Conservation (phyloP, 2,329 filamentous ascomycete species). For the Claviceps monticola region DNA sequence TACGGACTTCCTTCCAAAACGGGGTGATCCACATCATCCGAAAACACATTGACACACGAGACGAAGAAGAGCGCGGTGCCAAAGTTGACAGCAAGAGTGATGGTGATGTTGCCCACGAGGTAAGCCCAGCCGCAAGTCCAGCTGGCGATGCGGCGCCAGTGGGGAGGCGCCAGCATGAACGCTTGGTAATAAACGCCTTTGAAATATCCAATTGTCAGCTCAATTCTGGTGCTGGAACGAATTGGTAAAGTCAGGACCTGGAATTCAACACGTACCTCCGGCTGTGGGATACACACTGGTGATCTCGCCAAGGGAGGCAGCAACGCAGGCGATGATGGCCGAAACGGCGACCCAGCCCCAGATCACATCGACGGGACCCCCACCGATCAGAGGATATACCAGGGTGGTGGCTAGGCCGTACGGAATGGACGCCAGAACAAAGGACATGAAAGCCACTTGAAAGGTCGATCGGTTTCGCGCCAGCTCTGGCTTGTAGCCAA, state of each 20-base stretch:
- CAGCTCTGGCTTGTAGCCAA: conserved; percentile 55
- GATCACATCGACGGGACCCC: conserved; percentile 55
- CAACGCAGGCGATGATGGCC: conserved; percentile 57
- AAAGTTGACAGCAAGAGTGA: conserved; percentile 72
- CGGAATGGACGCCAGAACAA: conserved; percentile 60
- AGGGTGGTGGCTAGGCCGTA: conserved; percentile 61
- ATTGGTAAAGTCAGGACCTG: background rate
- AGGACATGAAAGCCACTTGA: conserved; percentile 63
- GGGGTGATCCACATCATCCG: conserved; percentile 26
- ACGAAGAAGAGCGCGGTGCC: conserved; percentile 55
- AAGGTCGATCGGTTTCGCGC: conserved; percentile 50
- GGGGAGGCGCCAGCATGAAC: conserved; percentile 53
- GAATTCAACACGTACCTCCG: conserved; percentile 34
- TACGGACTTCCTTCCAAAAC: conserved; percentile 39
- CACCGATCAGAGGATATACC: conserved; percentile 51
- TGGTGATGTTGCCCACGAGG: conserved; percentile 67
- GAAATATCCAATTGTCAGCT: background rate
- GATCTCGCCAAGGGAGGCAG: conserved; percentile 57
- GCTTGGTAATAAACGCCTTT: conserved; percentile 59
- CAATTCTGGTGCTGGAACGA: too few species aligned
- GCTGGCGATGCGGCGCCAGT: conserved; percentile 47
- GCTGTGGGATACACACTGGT: conserved; percentile 65
- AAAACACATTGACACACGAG: conserved; percentile 42
- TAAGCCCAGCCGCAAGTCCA: conserved; percentile 68
- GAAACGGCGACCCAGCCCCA: conserved; percentile 60